phyloP scores from a whole-genome alignment of 768 basidiomycete species.

The Tricholoma saponaceum region DNA sequence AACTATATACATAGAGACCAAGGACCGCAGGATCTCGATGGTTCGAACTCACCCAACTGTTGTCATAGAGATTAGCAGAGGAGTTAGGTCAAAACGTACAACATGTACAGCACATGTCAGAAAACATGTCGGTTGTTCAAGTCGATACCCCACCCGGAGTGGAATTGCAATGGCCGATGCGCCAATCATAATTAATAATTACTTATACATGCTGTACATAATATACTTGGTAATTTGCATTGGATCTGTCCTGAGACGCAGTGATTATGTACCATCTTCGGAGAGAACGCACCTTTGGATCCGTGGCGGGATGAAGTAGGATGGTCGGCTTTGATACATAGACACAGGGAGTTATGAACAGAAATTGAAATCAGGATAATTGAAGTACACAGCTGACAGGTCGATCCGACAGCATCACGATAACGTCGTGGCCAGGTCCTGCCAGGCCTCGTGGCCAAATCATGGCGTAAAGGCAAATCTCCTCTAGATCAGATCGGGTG shows the following conservation, averaged over 20 bases:
- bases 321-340: no score
- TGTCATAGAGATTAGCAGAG: not conserved
- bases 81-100: not conserved
- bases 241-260: not conserved
- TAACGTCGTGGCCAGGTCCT: no score
- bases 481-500: slow-evolving; percentile 6
- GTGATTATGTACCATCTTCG: not conserved
- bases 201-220: no score
- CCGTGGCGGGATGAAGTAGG: not conserved
- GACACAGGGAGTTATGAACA: no score
- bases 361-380: no score
- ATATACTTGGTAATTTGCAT: not conserved
- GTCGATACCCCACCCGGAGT: not conserved
- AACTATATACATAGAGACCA: no score
- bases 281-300: not conserved
- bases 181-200: not conserved
- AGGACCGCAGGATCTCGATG: not conserved
- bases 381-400: no score
- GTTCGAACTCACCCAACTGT: not conserved
- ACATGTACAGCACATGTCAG: not conserved
- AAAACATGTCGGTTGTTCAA: not conserved
- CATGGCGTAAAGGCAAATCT: not conserved
- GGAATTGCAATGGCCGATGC: not conserved
- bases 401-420: no score
- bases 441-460: no score